Evolutionary conservation across 106 monocot genomes (phyloP), one percentile per base, ranked within the genome.

Genomic region (Dactylorhiza incarnata): DNA sequence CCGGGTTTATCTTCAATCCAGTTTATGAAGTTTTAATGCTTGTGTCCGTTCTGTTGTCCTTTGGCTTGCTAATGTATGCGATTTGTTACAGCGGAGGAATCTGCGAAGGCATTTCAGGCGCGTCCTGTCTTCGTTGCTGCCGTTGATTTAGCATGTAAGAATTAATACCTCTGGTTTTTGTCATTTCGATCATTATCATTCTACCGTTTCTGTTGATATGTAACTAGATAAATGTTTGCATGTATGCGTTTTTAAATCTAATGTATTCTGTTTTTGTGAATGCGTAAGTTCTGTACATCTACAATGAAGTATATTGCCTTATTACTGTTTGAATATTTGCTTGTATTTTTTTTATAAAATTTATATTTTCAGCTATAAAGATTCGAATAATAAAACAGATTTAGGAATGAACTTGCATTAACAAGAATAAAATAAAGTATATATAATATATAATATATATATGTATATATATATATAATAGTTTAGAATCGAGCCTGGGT

Each of bases 111-210:
- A 13, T 76, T 83, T 79, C 79, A 83, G 76, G 89, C 97, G 5
- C 84, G 86, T 23, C 97, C 97, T 3, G 97, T 99, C 7, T 99
- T 91, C 77, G 97, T 99, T 1, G 97, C 97, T 3, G 91, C 89
- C 0, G 91, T 99, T 17, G 97, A 99, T 85, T 75, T 99, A 26
- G 89, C 89, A 22, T 94, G 97, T 99, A 87, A 91, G 87, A 73
- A 29, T 66, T 71, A 9, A 65, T 71, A 7, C 73, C 26, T 51
- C 45, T 54, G 14, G 1, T 71, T 63, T 0, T 23, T 49, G 16
- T 72, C 10, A 17, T 47, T 20, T 72, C 23, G 23, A 72, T 72
- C 19, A 48, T 29, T 20, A 48, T 72, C 9, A 8, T n/a, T 72
- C 48, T 48, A 11, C 23, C 72, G 49, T 72, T 8, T 12, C 12